phyloP scores from a whole-genome alignment of 202 grass and related monocot genomes.

The Schoenoplectus tabernaemontani region DNA sequence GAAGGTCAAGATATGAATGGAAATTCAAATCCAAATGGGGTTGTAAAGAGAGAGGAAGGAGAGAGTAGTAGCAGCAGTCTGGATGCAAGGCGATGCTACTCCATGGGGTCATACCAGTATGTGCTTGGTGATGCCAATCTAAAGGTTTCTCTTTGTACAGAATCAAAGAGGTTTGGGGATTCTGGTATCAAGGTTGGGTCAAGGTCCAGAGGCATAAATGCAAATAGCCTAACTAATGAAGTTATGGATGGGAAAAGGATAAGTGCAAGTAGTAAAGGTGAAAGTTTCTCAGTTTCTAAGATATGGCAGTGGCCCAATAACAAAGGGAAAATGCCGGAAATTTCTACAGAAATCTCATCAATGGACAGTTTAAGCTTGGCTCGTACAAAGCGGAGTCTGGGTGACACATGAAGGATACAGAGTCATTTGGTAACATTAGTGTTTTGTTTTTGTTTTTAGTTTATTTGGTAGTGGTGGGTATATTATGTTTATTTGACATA shows the following conservation, averaged over 20 bases:
- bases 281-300: constrained; percentile 96
- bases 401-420: constrained; percentile 37
- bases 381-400: constrained; percentile 40
- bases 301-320: constrained; percentile 87
- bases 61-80: constrained; percentile 89
- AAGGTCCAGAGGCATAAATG: constrained; percentile 36
- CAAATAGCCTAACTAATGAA: constrained; percentile 48
- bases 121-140: constrained; percentile 66
- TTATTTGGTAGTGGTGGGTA: constrained; percentile 6
- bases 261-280: constrained; percentile 64
- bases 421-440: constrained; percentile 7
- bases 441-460: not conserved
- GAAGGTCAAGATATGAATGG: constrained; percentile 27
- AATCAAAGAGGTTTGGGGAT: constrained; percentile 26
- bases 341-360: constrained; percentile 48
- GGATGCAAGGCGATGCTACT: constrained; percentile 92
- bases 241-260: constrained; percentile 72
- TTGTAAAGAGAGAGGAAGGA: constrained; percentile 81
- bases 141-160: constrained; percentile 53
- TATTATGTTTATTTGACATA: constrained; percentile 11
- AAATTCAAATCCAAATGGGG: constrained; percentile 24
- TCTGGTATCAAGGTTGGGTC: not conserved
- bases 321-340: constrained; percentile 66
- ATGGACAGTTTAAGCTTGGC: constrained; percentile 39
- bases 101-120: constrained; percentile 95